Conservation (phyloP, 2,329 filamentous ascomycete species). For the Stemphylium vesicarium region DNA sequence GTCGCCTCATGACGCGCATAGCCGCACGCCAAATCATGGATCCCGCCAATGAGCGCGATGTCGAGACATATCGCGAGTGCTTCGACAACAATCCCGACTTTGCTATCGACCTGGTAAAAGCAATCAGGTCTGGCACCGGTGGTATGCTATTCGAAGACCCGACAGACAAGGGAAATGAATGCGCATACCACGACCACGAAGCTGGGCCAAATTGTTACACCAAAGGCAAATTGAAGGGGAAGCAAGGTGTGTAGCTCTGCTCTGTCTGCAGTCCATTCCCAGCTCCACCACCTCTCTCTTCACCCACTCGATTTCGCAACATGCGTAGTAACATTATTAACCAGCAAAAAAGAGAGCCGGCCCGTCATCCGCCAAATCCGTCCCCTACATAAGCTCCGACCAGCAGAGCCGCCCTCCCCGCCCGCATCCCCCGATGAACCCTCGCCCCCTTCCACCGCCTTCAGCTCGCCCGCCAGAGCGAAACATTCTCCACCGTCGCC, state of each 20-base stretch:
- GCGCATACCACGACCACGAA: constrained; percentile 59
- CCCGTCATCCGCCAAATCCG: constrained; percentile 42
- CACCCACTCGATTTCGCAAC: constrained; percentile 19
- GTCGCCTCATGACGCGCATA: constrained; percentile 59
- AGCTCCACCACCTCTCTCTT: constrained; percentile 12
- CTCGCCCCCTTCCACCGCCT: constrained; percentile 33
- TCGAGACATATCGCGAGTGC: constrained; percentile 57
- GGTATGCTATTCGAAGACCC: constrained; percentile 61
- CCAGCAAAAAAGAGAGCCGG: constrained; percentile 45
- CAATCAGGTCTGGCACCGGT: constrained; percentile 57
- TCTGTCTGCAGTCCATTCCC: constrained; percentile 14
- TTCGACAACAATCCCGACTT: constrained; percentile 59
- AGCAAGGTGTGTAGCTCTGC: constrained; percentile 47
- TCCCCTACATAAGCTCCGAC: constrained; percentile 37
- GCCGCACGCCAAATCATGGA: constrained; percentile 66
- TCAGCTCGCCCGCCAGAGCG: constrained; percentile 43
- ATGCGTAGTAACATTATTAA: constrained; percentile 47
- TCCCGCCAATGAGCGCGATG: constrained; percentile 57
- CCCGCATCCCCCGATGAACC: constrained; percentile 34
- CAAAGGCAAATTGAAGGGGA: constrained; percentile 43
- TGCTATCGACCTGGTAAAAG: constrained; percentile 60
- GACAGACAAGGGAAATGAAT: constrained; percentile 52
- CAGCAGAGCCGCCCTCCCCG: constrained; percentile 40
- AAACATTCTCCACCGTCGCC: constrained; percentile 44
- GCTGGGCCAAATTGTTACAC: constrained; percentile 50